Evolutionary conservation across 2,329 filamentous ascomycete species (phyloP), one percentile per base, ranked within the genome.

Genomic region (Claviceps sorghi): DNA sequence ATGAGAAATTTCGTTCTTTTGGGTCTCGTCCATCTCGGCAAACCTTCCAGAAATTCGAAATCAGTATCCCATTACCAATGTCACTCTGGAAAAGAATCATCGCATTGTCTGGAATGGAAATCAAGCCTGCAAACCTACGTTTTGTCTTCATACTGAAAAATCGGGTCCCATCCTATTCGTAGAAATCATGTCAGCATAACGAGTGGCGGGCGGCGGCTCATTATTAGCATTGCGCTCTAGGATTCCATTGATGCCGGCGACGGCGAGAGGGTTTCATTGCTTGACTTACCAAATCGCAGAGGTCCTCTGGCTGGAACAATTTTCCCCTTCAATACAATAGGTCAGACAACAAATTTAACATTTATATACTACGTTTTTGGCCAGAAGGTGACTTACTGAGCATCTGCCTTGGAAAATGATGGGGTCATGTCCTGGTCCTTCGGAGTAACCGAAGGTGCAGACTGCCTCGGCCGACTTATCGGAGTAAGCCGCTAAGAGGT

Each of bases 1-100:
- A 70, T 98, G 93, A 29, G 90, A 96, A 62, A 98, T 88, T 63
- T 82, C 80, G 72, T 97, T 98, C 81, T 94, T 94, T 65, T 82
- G 80, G 10, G 66, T 70, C 68, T 86, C 90, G 50, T 88, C 85
- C 93, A 98, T 98, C 72, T 98, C 93, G 30, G 93, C 93, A 65
- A 95, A 85, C 2, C 81, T 85, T 34, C 7, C 29, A 45, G 41
- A 10, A 5, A 17, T 19, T 30, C 21, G 8, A 21, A 36, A 42
- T 56, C 26, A 57, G 51, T 19, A 38, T 48, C 11, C 40, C 26
- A 17, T 8, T n/a, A n/a, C 9, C 6, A 13, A 7, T 40, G 4
- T 44, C 42, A 38, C 26, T 17, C 13, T 10, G 10, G 19, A 26
- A 10, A 43, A 11, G 2, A 43, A 21, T 43, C 11, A 32, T 46